Evolutionary conservation across 164 flowering plant species (phyloP), one percentile per base, ranked within the genome.

Genomic region (Piper longum): DNA sequence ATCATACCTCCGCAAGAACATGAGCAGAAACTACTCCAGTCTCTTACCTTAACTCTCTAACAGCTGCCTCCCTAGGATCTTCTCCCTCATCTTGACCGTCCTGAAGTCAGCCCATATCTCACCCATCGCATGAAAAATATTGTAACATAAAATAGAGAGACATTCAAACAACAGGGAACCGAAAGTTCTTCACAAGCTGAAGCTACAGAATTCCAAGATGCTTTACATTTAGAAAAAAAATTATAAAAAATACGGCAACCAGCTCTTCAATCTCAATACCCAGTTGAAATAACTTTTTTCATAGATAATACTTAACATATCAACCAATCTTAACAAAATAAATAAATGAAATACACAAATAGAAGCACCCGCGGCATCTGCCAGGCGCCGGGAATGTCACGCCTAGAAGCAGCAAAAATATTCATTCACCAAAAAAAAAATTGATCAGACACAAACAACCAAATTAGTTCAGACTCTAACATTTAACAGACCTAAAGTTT

Each of bases 321-420:
- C 36, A 26, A 26, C 36, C 36, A 26, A 26, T 26, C 36, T 26
- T 26, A 26, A 26, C 36, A 26, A 26, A 26, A 39, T 26, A 59
- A 41, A 26, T 54, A 42, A 19, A 18, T 2, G 18, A 60, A 70
- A 57, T 45, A 51, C 17, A 45, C 16, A 42, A 63, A 0, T 11
- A 42, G 13, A 66, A 65, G 64, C 70, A 87, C 97, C 91, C 86
- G 95, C 4, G 97, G 95, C 97, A 90, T 84, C 73, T 90, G 95
- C 95, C 97, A 90, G 1, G 89, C 68, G 39, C 73, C 78, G 1
- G 90, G 89, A 4, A 86, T 67, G 73, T 86, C 82, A 9, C 87
- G 80, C 76, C 92, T 80, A 19, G 92, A 80, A 8, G 92, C 97
- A 18, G 80, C 76, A 63, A 87, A 90, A 52, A 90, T 79, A 91